Base-by-base conservation (phyloP, 2,329 filamentous ascomycete genomes). In the Didymella pinodella region DNA sequence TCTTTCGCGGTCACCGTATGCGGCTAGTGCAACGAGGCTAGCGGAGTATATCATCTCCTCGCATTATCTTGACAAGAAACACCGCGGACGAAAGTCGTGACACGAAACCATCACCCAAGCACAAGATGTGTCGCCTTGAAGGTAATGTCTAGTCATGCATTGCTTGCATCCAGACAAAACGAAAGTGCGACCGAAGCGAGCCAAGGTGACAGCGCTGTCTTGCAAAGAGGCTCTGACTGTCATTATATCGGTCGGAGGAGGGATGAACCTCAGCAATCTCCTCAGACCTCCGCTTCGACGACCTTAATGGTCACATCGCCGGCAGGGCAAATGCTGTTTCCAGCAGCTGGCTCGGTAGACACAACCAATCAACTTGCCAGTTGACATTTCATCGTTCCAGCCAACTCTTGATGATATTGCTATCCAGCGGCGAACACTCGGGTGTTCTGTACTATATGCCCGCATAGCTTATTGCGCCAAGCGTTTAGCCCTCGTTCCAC, bases 171-270 rank as follows among this genome's bases (percentile, higher is more conserved):
- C 62, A 56, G 32, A 54, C 57, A 2, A 66, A 66, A 50, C 54
- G 62, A 29, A 64, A 54, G 25, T 66, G 64, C 53, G 64, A 65
- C 45, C 55, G 59, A 49, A 50, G 20, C 16, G 34, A 36, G 18
- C 64, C 64, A 10, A 54, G 34, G n/a, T 66, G 64, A 29, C 57
- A 54, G 34, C 64, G 64, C 16, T 66, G 64, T 32, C 44, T 56
- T 26, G 52, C 57, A n/a, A n/a, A 63, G 59, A 48, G 43, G 26
- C 7, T 44, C 50, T 18, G 59, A 57, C 2, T 66, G 64, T 16
- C 22, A 61, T 11, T 65, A 66, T 25, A 43, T 54, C 12, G 62
- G 57, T 2, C 48, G 54, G 14, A 45, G 16, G 11, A 28, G 40
- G 38, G n/a, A 40, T 38, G 22, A 14, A 7, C 34, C 41, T 16